Conservation (phyloP, 2,329 filamentous ascomycete species). For the Trichoderma sp. region DNA sequence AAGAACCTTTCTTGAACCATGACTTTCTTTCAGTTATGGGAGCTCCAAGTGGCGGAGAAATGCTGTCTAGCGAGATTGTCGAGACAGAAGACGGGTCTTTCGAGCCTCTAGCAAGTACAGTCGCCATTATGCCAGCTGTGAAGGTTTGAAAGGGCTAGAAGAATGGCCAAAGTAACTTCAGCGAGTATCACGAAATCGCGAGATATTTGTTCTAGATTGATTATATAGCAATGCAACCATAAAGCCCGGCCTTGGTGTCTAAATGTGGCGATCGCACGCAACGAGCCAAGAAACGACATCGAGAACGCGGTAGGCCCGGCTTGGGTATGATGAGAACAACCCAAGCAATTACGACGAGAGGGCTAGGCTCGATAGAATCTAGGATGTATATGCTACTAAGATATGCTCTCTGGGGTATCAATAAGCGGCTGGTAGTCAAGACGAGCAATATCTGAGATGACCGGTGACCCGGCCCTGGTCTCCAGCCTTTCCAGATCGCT, state of each 20-base stretch:
- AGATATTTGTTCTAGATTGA: background rate
- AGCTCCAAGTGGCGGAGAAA: slow-evolving; percentile 36
- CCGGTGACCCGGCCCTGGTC: background rate
- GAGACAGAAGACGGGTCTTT: slow-evolving; percentile 24
- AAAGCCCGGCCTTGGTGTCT: background rate
- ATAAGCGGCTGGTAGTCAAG: background rate
- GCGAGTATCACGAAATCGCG: background rate
- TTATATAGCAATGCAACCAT: slow-evolving; percentile 2
- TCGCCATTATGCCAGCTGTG: slow-evolving; percentile 22
- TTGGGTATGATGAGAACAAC: slow-evolving; percentile 21
- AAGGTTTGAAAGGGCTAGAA: background rate
- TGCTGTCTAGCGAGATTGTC: slow-evolving; percentile 21
- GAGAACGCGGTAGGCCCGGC: slow-evolving; percentile 6
- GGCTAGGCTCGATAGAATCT: slow-evolving; percentile 19
- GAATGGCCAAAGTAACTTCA: background rate
- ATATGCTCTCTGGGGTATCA: background rate
- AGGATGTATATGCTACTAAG: background rate
- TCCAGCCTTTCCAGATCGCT: background rate
- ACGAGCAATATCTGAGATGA: background rate
- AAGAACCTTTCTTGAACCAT: slow-evolving; percentile 37
- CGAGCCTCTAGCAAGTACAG: slow-evolving; percentile 15
- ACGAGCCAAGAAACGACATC: slow-evolving; percentile 10
- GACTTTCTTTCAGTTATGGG: slow-evolving; percentile 35
- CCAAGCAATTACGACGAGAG: slow-evolving; percentile 24
- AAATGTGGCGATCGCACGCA: slow-evolving; percentile 19